A percentile compares a stretch with the other conserved stretches of the same genome.
These are phyloP conservation scores for Gossypium anomalum DNA, from an alignment of 345 rosid genomes.

Conservation along the genomic window DNA sequence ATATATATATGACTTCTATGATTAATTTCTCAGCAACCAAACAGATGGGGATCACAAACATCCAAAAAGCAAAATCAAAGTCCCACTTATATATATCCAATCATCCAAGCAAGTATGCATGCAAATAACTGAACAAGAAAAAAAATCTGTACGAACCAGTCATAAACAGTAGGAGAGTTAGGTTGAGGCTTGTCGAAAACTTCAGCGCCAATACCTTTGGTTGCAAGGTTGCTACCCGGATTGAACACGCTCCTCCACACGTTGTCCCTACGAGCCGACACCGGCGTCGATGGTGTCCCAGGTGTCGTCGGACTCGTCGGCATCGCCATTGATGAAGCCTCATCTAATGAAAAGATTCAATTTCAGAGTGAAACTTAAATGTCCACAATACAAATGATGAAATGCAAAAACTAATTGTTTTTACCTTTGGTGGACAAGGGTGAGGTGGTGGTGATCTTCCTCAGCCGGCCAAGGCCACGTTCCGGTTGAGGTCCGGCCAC, in stretches of 20 bases:
- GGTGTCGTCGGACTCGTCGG: constrained; percentile 64
- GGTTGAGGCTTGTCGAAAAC: constrained; percentile 75
- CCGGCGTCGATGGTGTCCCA: constrained; percentile 58
- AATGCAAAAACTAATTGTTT: not conserved
- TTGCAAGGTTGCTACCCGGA: constrained; percentile 94
- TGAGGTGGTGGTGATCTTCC: constrained; percentile 57
- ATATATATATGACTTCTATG: not conserved
- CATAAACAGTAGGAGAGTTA: constrained; percentile 88
- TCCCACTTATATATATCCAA: not conserved
- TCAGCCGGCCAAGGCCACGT: constrained; percentile 71
- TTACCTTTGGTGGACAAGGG: constrained; percentile 50
- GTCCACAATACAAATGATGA: too few relatives aligned
- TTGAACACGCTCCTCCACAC: constrained; percentile 98
- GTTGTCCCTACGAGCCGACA: constrained; percentile 61
- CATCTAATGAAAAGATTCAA: constrained; percentile 13
- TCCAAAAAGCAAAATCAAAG: too few relatives aligned
- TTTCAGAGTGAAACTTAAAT: not conserved
- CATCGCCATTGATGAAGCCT: constrained; percentile 47
- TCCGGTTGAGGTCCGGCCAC: constrained; percentile 92
- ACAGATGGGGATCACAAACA: not conserved
- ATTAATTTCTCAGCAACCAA: constrained; percentile 3
- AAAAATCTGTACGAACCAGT: constrained; percentile 49
- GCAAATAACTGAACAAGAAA: not conserved
- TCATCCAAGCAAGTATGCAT: not conserved
- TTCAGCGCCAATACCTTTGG: constrained; percentile 53